Evolutionary conservation across 2,329 filamentous ascomycete species (phyloP).

Genomic region (Tolypocladium amazonense): DNA sequence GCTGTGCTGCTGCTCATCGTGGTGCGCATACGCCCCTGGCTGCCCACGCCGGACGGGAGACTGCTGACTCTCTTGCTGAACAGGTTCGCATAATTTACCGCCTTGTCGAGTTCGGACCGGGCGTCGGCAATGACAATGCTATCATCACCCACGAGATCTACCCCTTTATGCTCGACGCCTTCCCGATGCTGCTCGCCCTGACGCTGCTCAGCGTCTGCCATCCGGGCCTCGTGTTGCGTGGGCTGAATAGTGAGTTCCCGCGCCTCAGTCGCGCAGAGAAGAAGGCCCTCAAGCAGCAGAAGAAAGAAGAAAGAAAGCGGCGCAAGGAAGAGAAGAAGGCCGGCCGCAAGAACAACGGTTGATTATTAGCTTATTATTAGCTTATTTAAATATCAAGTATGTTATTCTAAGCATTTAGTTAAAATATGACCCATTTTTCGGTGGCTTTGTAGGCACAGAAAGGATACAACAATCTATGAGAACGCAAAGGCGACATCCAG

Average conservation of each 20-base stretch:
- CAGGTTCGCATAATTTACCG: constrained; percentile 50
- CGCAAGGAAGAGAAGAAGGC: background rate
- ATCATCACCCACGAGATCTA: constrained; percentile 39
- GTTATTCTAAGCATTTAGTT: too few relatives aligned
- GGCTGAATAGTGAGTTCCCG: constrained; percentile 31
- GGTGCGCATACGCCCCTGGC: constrained; percentile 8
- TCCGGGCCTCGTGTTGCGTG: constrained; percentile 30
- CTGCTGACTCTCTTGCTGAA: background rate
- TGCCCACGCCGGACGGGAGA: background rate
- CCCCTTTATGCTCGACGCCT: constrained; percentile 38
- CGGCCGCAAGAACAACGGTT: too few relatives aligned
- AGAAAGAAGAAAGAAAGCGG: constrained; percentile 9
- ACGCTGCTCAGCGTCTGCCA: constrained; percentile 30
- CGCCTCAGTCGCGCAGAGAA: constrained; percentile 15
- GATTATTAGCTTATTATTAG: too few relatives aligned
- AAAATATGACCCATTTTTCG: too few relatives aligned
- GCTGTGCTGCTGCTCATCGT: constrained; percentile 23
- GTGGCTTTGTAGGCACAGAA: too few relatives aligned
- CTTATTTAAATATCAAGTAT: too few relatives aligned
- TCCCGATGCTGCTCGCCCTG: constrained; percentile 42
- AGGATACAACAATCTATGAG: too few relatives aligned
- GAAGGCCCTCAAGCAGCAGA: constrained; percentile 28
- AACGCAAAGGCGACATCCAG: too few relatives aligned
- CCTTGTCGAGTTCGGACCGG: constrained; percentile 42
- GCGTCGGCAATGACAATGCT: constrained; percentile 28